Percentiles rank a stretch among this genome's conserved stretches.
Evolutionary conservation across 805 yeast species (phyloP).

Genomic region (Wickerhamomyces subpelliculosus): DNA sequence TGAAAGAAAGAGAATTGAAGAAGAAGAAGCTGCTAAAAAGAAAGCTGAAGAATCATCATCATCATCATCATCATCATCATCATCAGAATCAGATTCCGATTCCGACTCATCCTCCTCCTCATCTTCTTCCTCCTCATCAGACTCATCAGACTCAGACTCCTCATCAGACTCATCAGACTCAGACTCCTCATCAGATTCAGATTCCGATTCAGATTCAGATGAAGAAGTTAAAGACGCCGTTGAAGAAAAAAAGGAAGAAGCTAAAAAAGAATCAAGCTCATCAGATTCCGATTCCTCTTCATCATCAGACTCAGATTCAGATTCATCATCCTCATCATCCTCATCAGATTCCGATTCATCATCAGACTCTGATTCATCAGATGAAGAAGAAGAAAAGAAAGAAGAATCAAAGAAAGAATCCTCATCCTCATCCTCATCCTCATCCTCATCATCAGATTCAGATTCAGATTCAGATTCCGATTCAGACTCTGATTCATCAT

Average conservation of each 20-base stretch:
- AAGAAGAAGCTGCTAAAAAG: slow-evolving; percentile 21
- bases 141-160: slow-evolving; percentile 12
- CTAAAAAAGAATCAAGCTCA: slow-evolving; percentile 25
- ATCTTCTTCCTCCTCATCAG: slow-evolving; percentile 14
- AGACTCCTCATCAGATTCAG: slow-evolving; percentile 21
- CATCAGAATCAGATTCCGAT: slow-evolving; percentile 23
- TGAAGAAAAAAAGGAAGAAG: slow-evolving; percentile 26
- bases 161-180: slow-evolving; percentile 19
- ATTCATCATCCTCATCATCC: slow-evolving; percentile 27
- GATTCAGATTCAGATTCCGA: slow-evolving; percentile 18
- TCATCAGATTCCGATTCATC: slow-evolving; percentile 25
- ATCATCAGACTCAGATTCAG: slow-evolving; percentile 23
- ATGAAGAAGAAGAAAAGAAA: slow-evolving; percentile 21
- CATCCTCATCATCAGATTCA: slow-evolving; percentile 8
- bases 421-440: slow-evolving; percentile 13
- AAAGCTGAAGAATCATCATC: slow-evolving; percentile 17
- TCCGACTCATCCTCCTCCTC: slow-evolving; percentile 19
- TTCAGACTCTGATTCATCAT: slow-evolving; percentile 16
- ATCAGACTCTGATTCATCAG: slow-evolving; percentile 26
- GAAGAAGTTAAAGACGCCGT: slow-evolving; percentile 26
- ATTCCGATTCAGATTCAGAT: slow-evolving; percentile 21
- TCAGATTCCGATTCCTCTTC: slow-evolving; percentile 22
- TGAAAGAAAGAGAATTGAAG: slow-evolving; percentile 16
- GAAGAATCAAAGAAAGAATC: slow-evolving; percentile 16
- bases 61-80: slow-evolving; percentile 20